Conservation (phyloP, 176 grass and related monocot genomes). For the Oryza brachyantha region DNA sequence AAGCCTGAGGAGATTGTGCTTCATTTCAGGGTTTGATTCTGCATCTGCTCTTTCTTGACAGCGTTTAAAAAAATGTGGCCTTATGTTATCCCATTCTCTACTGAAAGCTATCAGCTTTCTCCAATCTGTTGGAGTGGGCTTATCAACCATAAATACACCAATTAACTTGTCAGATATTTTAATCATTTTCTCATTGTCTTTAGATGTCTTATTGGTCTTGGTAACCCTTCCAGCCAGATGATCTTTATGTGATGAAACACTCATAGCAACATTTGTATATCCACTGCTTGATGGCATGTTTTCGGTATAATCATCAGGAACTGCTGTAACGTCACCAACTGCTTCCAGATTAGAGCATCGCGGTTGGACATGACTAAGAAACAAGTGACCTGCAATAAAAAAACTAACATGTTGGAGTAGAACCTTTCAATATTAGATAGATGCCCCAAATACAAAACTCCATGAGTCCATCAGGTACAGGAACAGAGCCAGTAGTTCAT, state of each 20-base stretch:
- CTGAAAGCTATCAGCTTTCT: conserved; percentile 87
- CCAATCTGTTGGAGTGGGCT: conserved; percentile 71
- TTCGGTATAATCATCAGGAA: conserved; percentile 36
- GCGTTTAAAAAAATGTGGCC: conserved; percentile 69
- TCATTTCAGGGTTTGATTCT: conserved; percentile 71
- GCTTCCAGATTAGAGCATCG: conserved; percentile 40
- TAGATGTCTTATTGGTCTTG: conserved; percentile 19
- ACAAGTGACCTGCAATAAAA: conserved; percentile 42
- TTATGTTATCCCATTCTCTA: conserved; percentile 66
- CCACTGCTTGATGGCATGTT: conserved; percentile 40
- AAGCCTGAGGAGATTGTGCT: conserved; percentile 75
- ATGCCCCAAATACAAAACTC: not conserved
- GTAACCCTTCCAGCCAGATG: not conserved
- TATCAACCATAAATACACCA: conserved; percentile 82
- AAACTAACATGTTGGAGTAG: not conserved
- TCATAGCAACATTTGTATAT: conserved; percentile 3
- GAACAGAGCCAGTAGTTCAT: not conserved
- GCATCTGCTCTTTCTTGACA: conserved; percentile 74
- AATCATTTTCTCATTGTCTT: conserved; percentile 46
- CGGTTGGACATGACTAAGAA: conserved; percentile 17
- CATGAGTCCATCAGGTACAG: not conserved
- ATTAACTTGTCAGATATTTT: conserved; percentile 85
- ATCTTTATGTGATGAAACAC: conserved; percentile 24
- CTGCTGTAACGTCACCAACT: conserved; percentile 36
- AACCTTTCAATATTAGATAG: not conserved